Conservation (phyloP, 257 asterid genomes). For the Solanum tarapatanum region DNA sequence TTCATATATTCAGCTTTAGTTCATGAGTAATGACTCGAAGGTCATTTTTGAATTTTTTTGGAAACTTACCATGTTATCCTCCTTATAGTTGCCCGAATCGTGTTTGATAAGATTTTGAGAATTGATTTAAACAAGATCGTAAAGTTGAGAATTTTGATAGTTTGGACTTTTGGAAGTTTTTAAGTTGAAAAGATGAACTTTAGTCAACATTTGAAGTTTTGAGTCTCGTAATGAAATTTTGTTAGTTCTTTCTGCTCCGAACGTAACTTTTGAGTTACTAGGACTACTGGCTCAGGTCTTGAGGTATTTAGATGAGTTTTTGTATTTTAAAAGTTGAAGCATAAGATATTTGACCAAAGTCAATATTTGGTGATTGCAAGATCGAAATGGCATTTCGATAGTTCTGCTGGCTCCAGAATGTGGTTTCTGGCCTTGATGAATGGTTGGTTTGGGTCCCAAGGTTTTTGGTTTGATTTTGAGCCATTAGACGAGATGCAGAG, state of each 20-base stretch:
- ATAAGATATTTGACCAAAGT: not conserved
- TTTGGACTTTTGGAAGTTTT: not conserved
- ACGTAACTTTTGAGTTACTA: too few relatives aligned
- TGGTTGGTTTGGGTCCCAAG: not conserved
- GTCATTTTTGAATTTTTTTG: not conserved
- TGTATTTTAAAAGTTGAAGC: not conserved
- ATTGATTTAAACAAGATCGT: not conserved
- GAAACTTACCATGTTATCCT: not conserved
- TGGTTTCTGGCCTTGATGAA: not conserved
- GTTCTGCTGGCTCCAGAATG: not conserved
- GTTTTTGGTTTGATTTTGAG: too few relatives aligned
- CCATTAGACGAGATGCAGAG: not conserved
- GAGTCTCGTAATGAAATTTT: not conserved
- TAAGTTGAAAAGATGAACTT: not conserved
- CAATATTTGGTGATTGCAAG: not conserved
- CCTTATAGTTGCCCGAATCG: not conserved
- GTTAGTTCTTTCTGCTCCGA: not conserved
- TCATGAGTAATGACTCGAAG: not conserved
- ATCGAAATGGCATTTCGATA: not conserved
- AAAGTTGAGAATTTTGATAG: not conserved
- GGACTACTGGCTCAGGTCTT: not conserved
- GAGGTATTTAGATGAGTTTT: not conserved
- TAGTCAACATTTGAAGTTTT: not conserved
- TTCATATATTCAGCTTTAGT: not conserved
- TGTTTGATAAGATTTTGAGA: not conserved